These are phyloP conservation scores for Aspergillus ochraceus DNA, from an alignment of 2,329 filamentous ascomycete species.

Conservation along the genomic window DNA sequence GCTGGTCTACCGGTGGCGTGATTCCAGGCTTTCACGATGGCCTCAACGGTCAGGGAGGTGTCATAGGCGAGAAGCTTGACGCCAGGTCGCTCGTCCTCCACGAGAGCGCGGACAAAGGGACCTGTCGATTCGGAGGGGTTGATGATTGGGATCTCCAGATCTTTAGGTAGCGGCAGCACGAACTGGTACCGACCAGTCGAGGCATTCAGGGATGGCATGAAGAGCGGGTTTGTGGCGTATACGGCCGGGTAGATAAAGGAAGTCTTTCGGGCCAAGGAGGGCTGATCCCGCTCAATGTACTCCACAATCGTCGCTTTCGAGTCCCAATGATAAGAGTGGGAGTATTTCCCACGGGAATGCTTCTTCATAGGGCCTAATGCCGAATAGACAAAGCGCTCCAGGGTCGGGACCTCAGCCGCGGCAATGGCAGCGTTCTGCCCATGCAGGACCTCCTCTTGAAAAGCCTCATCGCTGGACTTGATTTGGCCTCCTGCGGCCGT, in stretches of 20 bases:
- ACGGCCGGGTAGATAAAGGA: slow-evolving; percentile 35
- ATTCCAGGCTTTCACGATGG: slow-evolving; percentile 39
- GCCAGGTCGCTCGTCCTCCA: slow-evolving; percentile 39
- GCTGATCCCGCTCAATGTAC: slow-evolving; percentile 46
- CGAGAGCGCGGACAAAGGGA: slow-evolving; percentile 45
- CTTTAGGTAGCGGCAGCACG: slow-evolving; percentile 26
- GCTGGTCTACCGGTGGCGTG: slow-evolving; percentile 40
- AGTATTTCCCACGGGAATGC: slow-evolving; percentile 49
- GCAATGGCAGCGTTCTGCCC: slow-evolving; percentile 59
- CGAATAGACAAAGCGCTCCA: slow-evolving; percentile 54
- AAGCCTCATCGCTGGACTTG: slow-evolving; percentile 30
- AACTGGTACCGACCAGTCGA: slow-evolving; percentile 32
- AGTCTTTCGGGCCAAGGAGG: slow-evolving; percentile 47
- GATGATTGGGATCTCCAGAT: slow-evolving; percentile 41
- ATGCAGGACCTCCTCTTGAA: slow-evolving; percentile 52
- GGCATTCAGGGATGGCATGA: slow-evolving; percentile 29
- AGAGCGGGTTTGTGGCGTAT: slow-evolving; percentile 33
- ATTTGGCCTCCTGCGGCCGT: background rate
- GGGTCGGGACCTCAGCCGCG: slow-evolving; percentile 43
- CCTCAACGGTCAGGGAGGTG: slow-evolving; percentile 33
- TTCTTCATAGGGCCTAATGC: slow-evolving; percentile 52
- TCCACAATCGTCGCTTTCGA: slow-evolving; percentile 52
- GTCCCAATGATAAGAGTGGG: slow-evolving; percentile 51
- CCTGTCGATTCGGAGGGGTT: slow-evolving; percentile 43
- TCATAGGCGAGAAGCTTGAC: slow-evolving; percentile 50